Base-by-base conservation (phyloP, 2,329 filamentous ascomycete genomes). In the Cladosporium cucumerinum region DNA sequence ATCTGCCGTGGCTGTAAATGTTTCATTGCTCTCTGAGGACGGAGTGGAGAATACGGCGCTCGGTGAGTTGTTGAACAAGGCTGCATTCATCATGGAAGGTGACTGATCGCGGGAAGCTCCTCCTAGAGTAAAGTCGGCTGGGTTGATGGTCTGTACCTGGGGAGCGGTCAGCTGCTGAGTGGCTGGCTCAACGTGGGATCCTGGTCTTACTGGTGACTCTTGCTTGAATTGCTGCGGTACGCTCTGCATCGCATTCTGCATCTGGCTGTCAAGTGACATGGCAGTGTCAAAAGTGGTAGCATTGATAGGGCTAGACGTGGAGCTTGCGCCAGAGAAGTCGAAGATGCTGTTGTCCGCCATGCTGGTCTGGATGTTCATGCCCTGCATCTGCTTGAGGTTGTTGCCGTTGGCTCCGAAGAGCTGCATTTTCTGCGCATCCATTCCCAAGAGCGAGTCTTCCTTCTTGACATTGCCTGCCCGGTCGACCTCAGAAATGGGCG, bases 241-340 rank as follows among this genome's bases (percentile, higher is more conserved):
- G 14, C 64, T 67, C 11, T 66, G 63, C 51, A 66, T 61, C 4
- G 68, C 68, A 36, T 21, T 43, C 16, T 69, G 65, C 59, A 72
- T 67, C 23, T 69, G 69, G 18, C 69, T 68, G 59, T 74, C 69
- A 32, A 74, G 63, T 11, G 70, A 71, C 68, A 75, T 70, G 61
- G 72, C 69, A 8, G 68, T 65, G 46, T 72, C 70, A 65, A 72
- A 73, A 12, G 72, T 71, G n/a, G 68, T 66, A 25, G 68, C 61
- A 64, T 73, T 72, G 21, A 71, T 69, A 11, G 86, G 85, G 66
- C 85, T 89, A 69, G 82, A 86, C 1, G 84, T 64, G 23, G 62
- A 58, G 55, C 62, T 64, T 54, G 54, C 54, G 26, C 57, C 57
- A 30, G 62, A 59, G 55, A 88, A 87, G 68, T 86, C 83, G 69